Conservation (phyloP, 2,329 filamentous ascomycete genomes). For the Verticillium isaacii region DNA sequence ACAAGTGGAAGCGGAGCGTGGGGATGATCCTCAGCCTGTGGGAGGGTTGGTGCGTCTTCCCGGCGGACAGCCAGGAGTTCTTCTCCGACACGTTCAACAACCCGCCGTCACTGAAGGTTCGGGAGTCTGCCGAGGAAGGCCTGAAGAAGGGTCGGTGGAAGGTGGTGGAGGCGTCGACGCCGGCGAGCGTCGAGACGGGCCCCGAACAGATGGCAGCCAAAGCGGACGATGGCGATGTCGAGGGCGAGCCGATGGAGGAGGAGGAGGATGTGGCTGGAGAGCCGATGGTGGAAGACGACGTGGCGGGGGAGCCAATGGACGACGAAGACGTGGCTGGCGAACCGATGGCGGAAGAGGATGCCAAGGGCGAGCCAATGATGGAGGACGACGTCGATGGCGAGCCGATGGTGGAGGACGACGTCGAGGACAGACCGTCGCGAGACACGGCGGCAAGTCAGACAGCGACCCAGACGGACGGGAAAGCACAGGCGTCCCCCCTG, state of each 20-base stretch:
- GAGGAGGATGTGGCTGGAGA: slow-evolving; percentile 44
- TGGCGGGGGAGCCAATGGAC: slow-evolving; percentile 31
- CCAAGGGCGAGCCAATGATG: slow-evolving; percentile 33
- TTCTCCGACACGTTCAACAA: slow-evolving; percentile 69
- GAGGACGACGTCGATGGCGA: slow-evolving; percentile 35
- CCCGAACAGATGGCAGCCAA: slow-evolving; percentile 29
- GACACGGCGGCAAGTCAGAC: slow-evolving; percentile 28
- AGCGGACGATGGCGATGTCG: slow-evolving; percentile 28
- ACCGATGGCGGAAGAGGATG: slow-evolving; percentile 36
- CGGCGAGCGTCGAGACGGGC: slow-evolving; percentile 1
- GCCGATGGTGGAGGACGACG: slow-evolving; percentile 35
- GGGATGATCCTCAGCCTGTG: slow-evolving; percentile 65
- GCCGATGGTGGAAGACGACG: slow-evolving; percentile 30
- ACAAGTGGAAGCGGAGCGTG: slow-evolving; percentile 80
- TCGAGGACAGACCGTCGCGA: slow-evolving; percentile 40
- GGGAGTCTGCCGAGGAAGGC: slow-evolving; percentile 22
- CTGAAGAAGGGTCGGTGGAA: slow-evolving; percentile 44
- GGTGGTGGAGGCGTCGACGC: slow-evolving; percentile 35
- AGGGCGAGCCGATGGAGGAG: slow-evolving; percentile 25
- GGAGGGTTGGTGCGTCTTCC: slow-evolving; percentile 70
- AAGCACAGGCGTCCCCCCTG: slow-evolving; percentile 18
- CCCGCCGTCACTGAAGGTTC: slow-evolving; percentile 44
- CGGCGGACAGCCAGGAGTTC: slow-evolving; percentile 65
- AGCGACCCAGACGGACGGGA: background rate
- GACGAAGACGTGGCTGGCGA: slow-evolving; percentile 45